Base-by-base conservation (phyloP, 495 filamentous ascomycete species). In the Terfezia claveryi region DNA sequence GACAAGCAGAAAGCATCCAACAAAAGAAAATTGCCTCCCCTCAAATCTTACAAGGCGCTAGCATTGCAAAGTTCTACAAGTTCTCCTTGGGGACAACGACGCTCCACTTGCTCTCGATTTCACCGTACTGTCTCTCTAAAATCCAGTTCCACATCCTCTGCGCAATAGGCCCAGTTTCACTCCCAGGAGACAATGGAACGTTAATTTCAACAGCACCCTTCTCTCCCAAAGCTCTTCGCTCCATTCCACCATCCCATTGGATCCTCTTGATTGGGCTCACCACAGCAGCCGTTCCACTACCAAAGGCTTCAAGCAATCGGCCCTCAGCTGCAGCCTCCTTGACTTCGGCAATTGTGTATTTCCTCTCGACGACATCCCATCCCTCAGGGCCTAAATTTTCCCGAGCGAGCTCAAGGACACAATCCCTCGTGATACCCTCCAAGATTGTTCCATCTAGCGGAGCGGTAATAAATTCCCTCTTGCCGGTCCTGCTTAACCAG, bases 381-480 rank as follows among this genome's bases (percentile, higher is more conserved):
- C 91, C 91, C 68, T 93, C 74, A n/a, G 81, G 81, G 10, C 61
- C 76, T 6, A 98, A 73, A 64, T 79, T 73, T 72, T 96, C 89
- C 16, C 80, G 73, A 38, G 89, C 91, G 12, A 98, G 80, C 2
- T 72, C 69, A 10, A 98, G 73, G 8, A 98, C 78, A 10, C 82
- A 88, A 66, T 95, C 88, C 58, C 91, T 74, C 14, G 86, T 94
- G 12, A 98, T 86, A 61, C 91, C 91, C 63, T 92, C 85, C 36
- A 98, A 74, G 58, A 98, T 96, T n/a, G 87, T 98, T 32, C 92
- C 91, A 66, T 96, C 91, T 20, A 98, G 73, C 54, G 91, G 89
- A 51, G 89, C 84, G 16, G 91, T 98, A 57, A 94, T 68, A 14
- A 98, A 74, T 71, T 92, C 85, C 65, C 87, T 87, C 73, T 83